Conservation (phyloP, 768 basidiomycete species). For the Naematelia encephala region DNA sequence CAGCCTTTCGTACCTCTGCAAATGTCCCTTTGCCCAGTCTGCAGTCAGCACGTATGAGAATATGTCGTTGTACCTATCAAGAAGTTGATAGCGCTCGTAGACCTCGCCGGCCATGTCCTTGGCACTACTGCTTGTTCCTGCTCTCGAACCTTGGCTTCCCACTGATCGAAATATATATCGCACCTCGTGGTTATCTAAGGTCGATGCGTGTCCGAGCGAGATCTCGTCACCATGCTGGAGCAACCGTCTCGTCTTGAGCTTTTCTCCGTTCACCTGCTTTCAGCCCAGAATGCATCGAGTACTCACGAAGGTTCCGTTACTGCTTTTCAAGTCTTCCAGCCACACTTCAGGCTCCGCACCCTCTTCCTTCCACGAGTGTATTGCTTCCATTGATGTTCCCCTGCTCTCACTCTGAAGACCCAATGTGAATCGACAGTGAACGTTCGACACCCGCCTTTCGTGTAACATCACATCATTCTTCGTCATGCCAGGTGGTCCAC, state of each 20-base stretch:
- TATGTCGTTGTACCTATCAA: constrained; percentile 37
- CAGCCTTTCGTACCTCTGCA: constrained; percentile 80
- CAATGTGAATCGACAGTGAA: constrained; percentile 45
- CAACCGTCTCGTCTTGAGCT: constrained; percentile 61
- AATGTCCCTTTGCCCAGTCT: constrained; percentile 82
- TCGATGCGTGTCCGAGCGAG: constrained; percentile 66
- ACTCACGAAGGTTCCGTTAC: constrained; percentile 66
- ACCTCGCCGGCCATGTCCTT: constrained; percentile 50
- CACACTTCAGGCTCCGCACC: constrained; percentile 45
- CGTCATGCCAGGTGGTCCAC: constrained; percentile 32
- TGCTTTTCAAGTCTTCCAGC: constrained; percentile 55
- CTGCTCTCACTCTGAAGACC: constrained; percentile 24
- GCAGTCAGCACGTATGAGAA: constrained; percentile 10
- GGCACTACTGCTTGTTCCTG: constrained; percentile 24
- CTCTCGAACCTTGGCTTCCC: constrained; percentile 16
- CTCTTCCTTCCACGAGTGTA: constrained; percentile 37
- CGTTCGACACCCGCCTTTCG: constrained; percentile 43
- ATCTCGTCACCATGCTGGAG: constrained; percentile 80
- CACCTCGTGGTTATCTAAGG: constrained; percentile 57
- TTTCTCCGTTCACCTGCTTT: constrained; percentile 63
- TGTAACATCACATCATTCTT: constrained; percentile 42
- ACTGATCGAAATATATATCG: constrained; percentile 49
- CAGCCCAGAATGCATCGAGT: not conserved
- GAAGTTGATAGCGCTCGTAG: constrained; percentile 51
- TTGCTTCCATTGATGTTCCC: constrained; percentile 9